Evolutionary conservation across 192 early-diverging fungal species (phyloP).

Genomic region (Backusella circina): DNA sequence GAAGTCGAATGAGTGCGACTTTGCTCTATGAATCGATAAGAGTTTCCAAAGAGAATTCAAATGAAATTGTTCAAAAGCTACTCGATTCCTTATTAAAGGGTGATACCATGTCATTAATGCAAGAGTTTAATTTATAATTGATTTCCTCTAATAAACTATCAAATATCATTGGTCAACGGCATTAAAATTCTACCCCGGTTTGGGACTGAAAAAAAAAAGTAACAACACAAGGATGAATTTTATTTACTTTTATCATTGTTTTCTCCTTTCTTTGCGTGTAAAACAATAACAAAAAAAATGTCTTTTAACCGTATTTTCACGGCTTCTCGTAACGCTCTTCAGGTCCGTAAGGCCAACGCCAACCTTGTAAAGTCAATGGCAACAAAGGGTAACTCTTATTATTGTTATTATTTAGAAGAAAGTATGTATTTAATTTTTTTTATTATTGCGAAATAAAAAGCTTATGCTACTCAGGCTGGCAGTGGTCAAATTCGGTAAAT

Average conservation of each 20-base stretch:
- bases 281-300: not conserved
- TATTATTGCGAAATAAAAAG: too few species aligned
- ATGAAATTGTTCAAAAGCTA: not conserved
- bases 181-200: not conserved
- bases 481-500: too few species aligned
- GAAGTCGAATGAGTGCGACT: not conserved
- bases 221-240: not conserved
- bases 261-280: not conserved
- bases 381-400: too few species aligned
- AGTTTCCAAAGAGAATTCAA: not conserved
- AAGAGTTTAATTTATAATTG: not conserved
- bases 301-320: constrained; percentile 1
- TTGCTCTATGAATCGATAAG: not conserved
- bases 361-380: too few species aligned
- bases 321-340: not conserved
- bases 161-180: not conserved
- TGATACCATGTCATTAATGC: not conserved
- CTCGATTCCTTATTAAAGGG: not conserved
- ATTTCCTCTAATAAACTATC: not conserved
- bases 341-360: not conserved
- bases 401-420: too few species aligned
- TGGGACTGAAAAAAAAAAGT: not conserved
- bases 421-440: too few species aligned
- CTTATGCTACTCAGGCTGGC: too few species aligned
- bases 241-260: not conserved